These are phyloP conservation scores for Plasmodium chabaudi DNA, from an alignment of 169 alveolate genomes.

Conservation along the genomic window DNA sequence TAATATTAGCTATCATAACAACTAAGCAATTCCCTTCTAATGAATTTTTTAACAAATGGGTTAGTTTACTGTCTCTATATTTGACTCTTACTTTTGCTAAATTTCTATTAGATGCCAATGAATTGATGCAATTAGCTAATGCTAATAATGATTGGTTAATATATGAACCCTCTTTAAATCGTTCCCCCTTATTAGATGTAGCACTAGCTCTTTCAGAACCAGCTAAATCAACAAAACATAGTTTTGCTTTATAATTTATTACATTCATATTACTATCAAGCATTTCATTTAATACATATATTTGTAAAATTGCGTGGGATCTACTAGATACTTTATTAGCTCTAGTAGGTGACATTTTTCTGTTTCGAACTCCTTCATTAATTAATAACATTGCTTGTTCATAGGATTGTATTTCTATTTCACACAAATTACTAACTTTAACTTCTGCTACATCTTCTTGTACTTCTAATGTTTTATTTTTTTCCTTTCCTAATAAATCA, in stretches of 20 bases:
- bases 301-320: slow-evolving; percentile 95
- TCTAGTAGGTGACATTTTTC: slow-evolving; percentile 95
- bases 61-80: slow-evolving; percentile 96
- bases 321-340: slow-evolving; percentile 95
- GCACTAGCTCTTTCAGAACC: slow-evolving; percentile 97
- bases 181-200: slow-evolving; percentile 93
- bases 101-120: slow-evolving; percentile 89
- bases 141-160: slow-evolving; percentile 97
- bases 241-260: slow-evolving; percentile 81
- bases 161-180: slow-evolving; percentile 96
- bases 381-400: slow-evolving; percentile 92
- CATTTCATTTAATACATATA: slow-evolving; percentile 78
- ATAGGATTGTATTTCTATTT: slow-evolving; percentile 77
- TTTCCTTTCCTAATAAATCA: slow-evolving; percentile 92
- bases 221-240: slow-evolving; percentile 96
- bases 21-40: slow-evolving; percentile 94
- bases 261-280: slow-evolving; percentile 33
- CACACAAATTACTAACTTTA: slow-evolving; percentile 82
- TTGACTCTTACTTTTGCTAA: slow-evolving; percentile 90
- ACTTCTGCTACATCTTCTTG: slow-evolving; percentile 88
- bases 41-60: slow-evolving; percentile 95
- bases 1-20: slow-evolving; percentile 95
- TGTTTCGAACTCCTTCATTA: slow-evolving; percentile 92
- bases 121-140: slow-evolving; percentile 97
- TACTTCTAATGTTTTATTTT: slow-evolving; percentile 79